phyloP scores from a whole-genome alignment of 2,329 filamentous ascomycete species.

The Penicillium italicum region DNA sequence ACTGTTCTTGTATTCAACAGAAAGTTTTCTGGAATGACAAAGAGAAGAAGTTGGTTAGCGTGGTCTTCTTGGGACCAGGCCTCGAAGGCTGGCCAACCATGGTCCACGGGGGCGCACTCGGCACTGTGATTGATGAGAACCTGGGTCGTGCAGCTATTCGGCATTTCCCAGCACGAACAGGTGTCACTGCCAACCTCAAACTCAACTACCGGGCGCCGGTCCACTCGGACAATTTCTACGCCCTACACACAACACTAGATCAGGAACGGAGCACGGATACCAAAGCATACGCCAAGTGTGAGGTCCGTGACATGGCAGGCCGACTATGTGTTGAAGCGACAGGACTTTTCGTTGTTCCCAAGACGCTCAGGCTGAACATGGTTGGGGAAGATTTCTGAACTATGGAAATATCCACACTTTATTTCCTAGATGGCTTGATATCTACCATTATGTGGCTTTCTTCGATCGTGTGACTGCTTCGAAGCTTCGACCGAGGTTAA shows the following conservation, averaged over 20 bases:
- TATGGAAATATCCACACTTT: background rate
- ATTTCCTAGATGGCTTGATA: background rate
- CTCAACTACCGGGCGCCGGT: slow-evolving; percentile 63
- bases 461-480: background rate
- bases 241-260: slow-evolving; percentile 51
- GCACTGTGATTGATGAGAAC: slow-evolving; percentile 66
- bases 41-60: slow-evolving; percentile 56
- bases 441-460: background rate
- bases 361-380: slow-evolving; percentile 43
- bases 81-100: slow-evolving; percentile 67
- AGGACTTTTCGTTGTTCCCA: slow-evolving; percentile 58
- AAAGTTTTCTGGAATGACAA: slow-evolving; percentile 61
- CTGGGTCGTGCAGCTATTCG: slow-evolving; percentile 60
- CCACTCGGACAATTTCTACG: slow-evolving; percentile 59
- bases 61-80: slow-evolving; percentile 66
- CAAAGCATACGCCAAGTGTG: slow-evolving; percentile 37
- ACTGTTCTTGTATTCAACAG: slow-evolving; percentile 41
- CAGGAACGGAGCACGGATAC: slow-evolving; percentile 37
- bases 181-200: slow-evolving; percentile 56
- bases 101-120: slow-evolving; percentile 67
- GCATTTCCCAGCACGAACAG: slow-evolving; percentile 48
- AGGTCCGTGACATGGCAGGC: slow-evolving; percentile 46
- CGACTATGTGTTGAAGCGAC: slow-evolving; percentile 57
- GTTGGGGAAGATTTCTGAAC: slow-evolving; percentile 42
- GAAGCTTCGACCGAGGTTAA: background rate